Conservation (phyloP, 441 rosid genomes). For the Adansonia madagascariensis region DNA sequence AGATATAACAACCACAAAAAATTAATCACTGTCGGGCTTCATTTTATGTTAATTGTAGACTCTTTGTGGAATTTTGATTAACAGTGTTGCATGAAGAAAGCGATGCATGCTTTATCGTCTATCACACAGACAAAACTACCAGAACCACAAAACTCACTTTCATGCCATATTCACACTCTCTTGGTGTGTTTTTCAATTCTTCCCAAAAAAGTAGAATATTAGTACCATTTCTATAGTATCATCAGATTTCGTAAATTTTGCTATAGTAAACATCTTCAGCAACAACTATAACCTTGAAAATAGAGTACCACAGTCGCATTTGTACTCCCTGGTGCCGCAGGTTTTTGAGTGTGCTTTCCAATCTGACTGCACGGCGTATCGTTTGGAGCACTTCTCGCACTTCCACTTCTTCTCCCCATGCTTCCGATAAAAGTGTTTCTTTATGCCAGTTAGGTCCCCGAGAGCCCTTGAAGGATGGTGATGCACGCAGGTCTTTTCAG, state of each 20-base stretch:
- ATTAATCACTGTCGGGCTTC: constrained; percentile 28
- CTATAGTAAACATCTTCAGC: background rate
- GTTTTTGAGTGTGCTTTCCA: constrained; percentile 95
- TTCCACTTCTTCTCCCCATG: constrained; percentile 97
- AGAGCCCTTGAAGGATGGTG: constrained; percentile 88
- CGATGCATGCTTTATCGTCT: constrained; percentile 21
- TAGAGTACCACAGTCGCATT: constrained; percentile 88
- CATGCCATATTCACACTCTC: constrained; percentile 2
- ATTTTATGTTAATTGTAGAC: constrained; percentile 22
- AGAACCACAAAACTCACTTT: constrained; percentile 24
- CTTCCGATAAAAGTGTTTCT: constrained; percentile 88
- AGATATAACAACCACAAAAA: constrained; percentile 25
- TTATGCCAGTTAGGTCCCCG: constrained; percentile 92
- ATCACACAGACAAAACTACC: constrained; percentile 15
- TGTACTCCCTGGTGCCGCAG: constrained; percentile 92
- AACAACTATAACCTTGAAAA: constrained; percentile 65
- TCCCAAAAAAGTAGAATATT: no score
- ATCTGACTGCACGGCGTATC: constrained; percentile 89
- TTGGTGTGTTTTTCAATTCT: background rate
- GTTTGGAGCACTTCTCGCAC: constrained; percentile 89
- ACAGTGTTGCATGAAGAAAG: constrained; percentile 28
- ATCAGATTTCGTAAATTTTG: background rate
- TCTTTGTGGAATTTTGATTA: constrained; percentile 13
- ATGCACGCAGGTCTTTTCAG: constrained; percentile 81
- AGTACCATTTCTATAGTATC: background rate